Conservation (phyloP, 2,329 filamentous ascomycete species). For the Fusarium duplospermum region DNA sequence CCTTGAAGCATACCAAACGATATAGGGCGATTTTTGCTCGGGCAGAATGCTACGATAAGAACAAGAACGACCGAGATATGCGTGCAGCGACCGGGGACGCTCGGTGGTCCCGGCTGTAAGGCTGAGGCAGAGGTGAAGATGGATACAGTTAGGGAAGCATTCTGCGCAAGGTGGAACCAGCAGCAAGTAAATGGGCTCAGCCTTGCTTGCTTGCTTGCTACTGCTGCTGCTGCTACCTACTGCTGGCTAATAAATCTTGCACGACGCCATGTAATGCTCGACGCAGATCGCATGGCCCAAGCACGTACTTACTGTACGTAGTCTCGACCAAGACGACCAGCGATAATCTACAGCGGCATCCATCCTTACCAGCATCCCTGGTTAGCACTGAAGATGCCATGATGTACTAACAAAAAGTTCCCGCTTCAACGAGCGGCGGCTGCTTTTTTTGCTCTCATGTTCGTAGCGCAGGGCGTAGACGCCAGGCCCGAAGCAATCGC, state of each 20-base stretch:
- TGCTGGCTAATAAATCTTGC: not conserved
- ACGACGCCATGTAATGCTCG: not conserved
- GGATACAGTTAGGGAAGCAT: not conserved
- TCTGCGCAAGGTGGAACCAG: not conserved
- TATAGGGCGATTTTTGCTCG: not conserved
- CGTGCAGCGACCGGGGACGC: constrained; percentile 13
- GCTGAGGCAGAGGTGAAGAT: constrained; percentile 32
- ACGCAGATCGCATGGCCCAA: not conserved
- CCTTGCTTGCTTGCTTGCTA: not conserved
- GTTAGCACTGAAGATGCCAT: not conserved
- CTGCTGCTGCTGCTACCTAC: not conserved
- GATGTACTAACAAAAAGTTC: not conserved
- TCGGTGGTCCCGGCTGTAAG: constrained; percentile 34
- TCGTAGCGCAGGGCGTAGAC: not conserved
- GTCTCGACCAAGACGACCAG: not conserved
- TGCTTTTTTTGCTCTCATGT: not conserved
- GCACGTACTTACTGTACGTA: not conserved
- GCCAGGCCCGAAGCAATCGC: not conserved
- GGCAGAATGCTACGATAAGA: not conserved
- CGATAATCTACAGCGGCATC: not conserved
- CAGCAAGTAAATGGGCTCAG: not conserved
- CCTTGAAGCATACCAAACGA: not conserved
- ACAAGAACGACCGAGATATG: not conserved
- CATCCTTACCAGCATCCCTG: not conserved
- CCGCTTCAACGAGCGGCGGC: not conserved